Conservation (phyloP, 2,329 filamentous ascomycete genomes). For the Aspergillus floridensis region DNA sequence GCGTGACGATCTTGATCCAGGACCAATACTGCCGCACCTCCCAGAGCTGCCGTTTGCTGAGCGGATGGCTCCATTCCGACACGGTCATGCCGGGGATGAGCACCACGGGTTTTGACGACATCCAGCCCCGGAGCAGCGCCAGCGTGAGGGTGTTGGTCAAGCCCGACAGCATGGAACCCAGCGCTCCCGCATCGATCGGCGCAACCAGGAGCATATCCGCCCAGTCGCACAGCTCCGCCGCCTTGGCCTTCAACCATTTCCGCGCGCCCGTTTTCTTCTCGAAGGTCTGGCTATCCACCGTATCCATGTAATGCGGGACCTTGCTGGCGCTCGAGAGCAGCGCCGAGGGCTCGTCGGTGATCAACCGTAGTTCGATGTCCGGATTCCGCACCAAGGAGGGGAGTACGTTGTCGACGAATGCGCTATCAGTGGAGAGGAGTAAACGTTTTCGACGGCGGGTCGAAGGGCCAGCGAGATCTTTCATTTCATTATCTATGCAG, state of each 20-base stretch:
- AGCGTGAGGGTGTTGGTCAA: conserved; percentile 77
- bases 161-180: conserved; percentile 85
- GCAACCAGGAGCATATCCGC: conserved; percentile 81
- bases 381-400: conserved; percentile 39
- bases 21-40: conserved; percentile 82
- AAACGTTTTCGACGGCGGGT: conserved; percentile 19
- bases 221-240: conserved; percentile 73
- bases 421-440: conserved; percentile 34
- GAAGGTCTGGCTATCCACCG: conserved; percentile 38
- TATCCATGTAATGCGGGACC: conserved; percentile 42
- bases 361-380: conserved; percentile 42
- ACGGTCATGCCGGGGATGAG: conserved; percentile 86
- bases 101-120: conserved; percentile 78
- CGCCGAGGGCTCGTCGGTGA: conserved; percentile 40
- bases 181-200: conserved; percentile 77
- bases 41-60: conserved; percentile 81
- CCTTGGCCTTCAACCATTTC: conserved; percentile 43
- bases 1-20: conserved; percentile 78
- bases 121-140: conserved; percentile 80
- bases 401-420: conserved; percentile 40
- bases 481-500: conserved; percentile 1
- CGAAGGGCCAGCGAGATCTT: conserved; percentile 1
- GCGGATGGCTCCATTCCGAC: conserved; percentile 85
- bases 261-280: conserved; percentile 39
- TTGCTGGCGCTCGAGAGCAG: conserved; percentile 38